Evolutionary conservation across 768 basidiomycete species (phyloP), one percentile per base, ranked within the genome.

Genomic region (Sutorius australiensis): DNA sequence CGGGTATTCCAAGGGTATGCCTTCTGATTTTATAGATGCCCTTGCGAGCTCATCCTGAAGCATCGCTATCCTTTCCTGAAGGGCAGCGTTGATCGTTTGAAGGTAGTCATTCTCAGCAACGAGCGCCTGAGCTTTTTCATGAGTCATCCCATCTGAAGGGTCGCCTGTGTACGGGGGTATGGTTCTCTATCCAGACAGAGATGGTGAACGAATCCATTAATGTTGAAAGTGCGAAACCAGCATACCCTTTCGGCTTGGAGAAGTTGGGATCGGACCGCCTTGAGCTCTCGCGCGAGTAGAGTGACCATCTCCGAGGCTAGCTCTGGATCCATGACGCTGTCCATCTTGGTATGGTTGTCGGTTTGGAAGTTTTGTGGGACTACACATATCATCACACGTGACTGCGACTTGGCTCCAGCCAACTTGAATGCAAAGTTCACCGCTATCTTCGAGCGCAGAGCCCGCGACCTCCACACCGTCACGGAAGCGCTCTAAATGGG

Each of bases 401-500:
- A 62, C 50, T 40, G 21, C 17, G 44, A 38, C 24, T 16, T 16
- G 16, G 24, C 24, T 24, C 24, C 24, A 24, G 24, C 24, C 24
- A 30, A 51, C 33, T 27, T 27, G 16, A 32, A 57, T 53, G 54
- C 50, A 58, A 11, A 42, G 28, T 19, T 51, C 48, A 33, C 46
- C 52, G 9, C 66, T 72, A 61, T 69, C 68, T 45, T 40, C 52
- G 37, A 53, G 46, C 34, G 61, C 72, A 51, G 73, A 75, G 10
- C 36, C 19, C 30, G 31, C 47, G 31, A 51, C 79, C 2, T 79
- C 79, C 19, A 82, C 83, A 0, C 81, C 84, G 5, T 81, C 82
- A 17, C 76, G 80, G 49, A 90, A 87, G 69, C 80, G 87, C n/a
- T 87, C 88, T 10, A 88, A 86, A 67, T 91, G 89, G 89, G 77